A percentile compares a stretch with the other conserved stretches of the same genome.
phyloP scores from a whole-genome alignment of 495 filamentous ascomycete genomes.

The Aspergillus biplanus region DNA sequence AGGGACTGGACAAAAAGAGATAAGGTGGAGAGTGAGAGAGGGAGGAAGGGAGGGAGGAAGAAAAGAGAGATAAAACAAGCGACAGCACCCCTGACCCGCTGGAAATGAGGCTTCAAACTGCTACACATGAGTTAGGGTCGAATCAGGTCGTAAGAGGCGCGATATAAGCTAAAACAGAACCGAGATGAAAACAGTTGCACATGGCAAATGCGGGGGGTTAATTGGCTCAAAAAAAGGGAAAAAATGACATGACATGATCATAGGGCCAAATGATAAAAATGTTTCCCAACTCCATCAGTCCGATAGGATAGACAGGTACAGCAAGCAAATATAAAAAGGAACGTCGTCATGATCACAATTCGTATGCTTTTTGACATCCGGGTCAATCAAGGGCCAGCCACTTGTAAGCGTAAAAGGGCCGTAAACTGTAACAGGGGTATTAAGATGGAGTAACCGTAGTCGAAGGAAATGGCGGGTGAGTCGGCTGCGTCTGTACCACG shows the following conservation, averaged over 20 bases:
- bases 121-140: conserved; percentile 11
- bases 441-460: conserved; percentile 17
- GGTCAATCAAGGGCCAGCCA: conserved; percentile 51
- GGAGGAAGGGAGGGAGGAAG: background rate
- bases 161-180: conserved; percentile 13
- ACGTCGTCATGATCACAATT: conserved; percentile 36
- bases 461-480: conserved; percentile 15
- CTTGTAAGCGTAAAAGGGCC: conserved; percentile 37
- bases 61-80: conserved; percentile 5
- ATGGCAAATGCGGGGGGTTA: conserved; percentile 15
- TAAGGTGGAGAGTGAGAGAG: background rate
- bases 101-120: conserved; percentile 7
- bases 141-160: conserved; percentile 2
- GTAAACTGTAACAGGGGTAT: conserved; percentile 29
- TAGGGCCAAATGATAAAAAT: conserved; percentile 23
- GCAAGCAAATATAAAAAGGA: conserved; percentile 29
- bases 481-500: conserved; percentile 5
- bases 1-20: background rate
- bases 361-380: conserved; percentile 47
- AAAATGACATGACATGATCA: conserved; percentile 19
- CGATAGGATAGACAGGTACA: conserved; percentile 26
- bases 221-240: conserved; percentile 21
- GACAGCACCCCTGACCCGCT: conserved; percentile 26
- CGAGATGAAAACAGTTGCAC: conserved; percentile 17
- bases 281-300: conserved; percentile 27